phyloP scores from a whole-genome alignment of 768 basidiomycete species.

The Suillus subaureus region DNA sequence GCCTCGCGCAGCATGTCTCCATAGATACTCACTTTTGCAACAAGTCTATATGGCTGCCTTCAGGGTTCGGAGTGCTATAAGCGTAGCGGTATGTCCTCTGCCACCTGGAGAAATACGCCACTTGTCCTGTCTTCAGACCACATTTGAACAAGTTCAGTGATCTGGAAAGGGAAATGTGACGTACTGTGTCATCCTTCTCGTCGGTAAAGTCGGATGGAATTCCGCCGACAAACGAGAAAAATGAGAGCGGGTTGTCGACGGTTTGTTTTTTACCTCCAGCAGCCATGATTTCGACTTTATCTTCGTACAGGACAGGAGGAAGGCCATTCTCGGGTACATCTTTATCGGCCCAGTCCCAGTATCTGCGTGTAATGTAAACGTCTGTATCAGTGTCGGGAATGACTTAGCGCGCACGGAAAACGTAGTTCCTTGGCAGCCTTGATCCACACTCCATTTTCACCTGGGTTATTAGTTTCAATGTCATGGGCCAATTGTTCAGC shows the following conservation, averaged over 20 bases:
- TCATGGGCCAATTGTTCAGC: slow-evolving; percentile 26
- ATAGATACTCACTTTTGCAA: slow-evolving; percentile 19
- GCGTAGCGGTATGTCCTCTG: slow-evolving; percentile 22
- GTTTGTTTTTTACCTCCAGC: slow-evolving; percentile 8
- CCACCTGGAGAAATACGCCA: slow-evolving; percentile 25
- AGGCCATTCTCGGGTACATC: slow-evolving; percentile 21
- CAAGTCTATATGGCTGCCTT: slow-evolving; percentile 15
- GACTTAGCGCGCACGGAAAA: slow-evolving; percentile 26
- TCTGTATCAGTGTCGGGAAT: not conserved
- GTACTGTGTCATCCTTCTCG: slow-evolving; percentile 9
- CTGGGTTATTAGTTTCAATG: slow-evolving; percentile 23
- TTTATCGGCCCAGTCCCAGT: slow-evolving; percentile 33
- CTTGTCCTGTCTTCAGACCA: slow-evolving; percentile 10
- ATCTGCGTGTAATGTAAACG: slow-evolving; percentile 14
- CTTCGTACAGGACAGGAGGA: slow-evolving; percentile 21
- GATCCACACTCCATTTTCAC: slow-evolving; percentile 23
- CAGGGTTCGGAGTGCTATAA: slow-evolving; percentile 12
- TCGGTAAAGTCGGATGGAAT: slow-evolving; percentile 25
- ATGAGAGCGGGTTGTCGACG: slow-evolving; percentile 24
- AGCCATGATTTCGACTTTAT: slow-evolving; percentile 16
- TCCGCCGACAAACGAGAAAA: slow-evolving; percentile 16
- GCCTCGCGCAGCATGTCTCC: not conserved
- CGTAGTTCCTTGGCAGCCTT: slow-evolving; percentile 24
- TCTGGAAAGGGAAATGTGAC: not conserved
- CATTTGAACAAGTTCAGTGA: not conserved